These are phyloP conservation scores for Phanerochaete carnosa DNA, from an alignment of 768 basidiomycete genomes.

Conservation along the genomic window DNA sequence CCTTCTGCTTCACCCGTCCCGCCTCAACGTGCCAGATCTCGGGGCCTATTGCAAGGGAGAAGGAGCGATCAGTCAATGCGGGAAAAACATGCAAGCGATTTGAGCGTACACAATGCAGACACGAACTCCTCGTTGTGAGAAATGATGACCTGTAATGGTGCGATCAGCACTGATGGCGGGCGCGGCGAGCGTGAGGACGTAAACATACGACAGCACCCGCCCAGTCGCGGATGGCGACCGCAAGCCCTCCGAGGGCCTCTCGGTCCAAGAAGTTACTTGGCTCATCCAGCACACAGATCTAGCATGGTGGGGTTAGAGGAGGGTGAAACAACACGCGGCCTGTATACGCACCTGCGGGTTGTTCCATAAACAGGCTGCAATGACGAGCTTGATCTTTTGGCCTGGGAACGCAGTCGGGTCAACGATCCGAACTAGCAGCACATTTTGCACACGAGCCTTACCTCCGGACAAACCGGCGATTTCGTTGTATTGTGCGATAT, in stretches of 20 bases:
- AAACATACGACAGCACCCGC: slow-evolving; percentile 77
- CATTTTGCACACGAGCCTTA: slow-evolving; percentile 21
- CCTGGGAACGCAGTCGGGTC: slow-evolving; percentile 37
- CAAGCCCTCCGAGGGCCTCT: slow-evolving; percentile 91
- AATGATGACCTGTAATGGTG: slow-evolving; percentile 72
- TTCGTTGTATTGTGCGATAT: slow-evolving; percentile 98
- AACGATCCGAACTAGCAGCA: slow-evolving; percentile 9
- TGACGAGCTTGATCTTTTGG: slow-evolving; percentile 96
- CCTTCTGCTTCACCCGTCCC: slow-evolving; percentile 83
- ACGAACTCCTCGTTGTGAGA: slow-evolving; percentile 94
- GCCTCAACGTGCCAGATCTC: slow-evolving; percentile 95
- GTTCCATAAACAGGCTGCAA: slow-evolving; percentile 95
- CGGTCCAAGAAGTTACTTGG: slow-evolving; percentile 98
- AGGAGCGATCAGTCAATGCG: slow-evolving; percentile 18
- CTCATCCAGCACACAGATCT: slow-evolving; percentile 81
- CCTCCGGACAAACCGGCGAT: slow-evolving; percentile 93
- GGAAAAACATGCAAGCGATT: slow-evolving; percentile 17
- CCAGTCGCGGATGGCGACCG: slow-evolving; percentile 95
- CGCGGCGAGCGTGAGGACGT: slow-evolving; percentile 8
- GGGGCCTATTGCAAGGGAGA: slow-evolving; percentile 47
- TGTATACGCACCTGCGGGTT: slow-evolving; percentile 71
- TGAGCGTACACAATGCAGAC: slow-evolving; percentile 64
- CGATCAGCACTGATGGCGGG: slow-evolving; percentile 14
- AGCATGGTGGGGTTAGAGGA: slow-evolving; percentile 1
- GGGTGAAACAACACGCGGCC: slow-evolving; percentile 4